Conservation (phyloP, 345 rosid species). For the Euphorbia tirucalli region DNA sequence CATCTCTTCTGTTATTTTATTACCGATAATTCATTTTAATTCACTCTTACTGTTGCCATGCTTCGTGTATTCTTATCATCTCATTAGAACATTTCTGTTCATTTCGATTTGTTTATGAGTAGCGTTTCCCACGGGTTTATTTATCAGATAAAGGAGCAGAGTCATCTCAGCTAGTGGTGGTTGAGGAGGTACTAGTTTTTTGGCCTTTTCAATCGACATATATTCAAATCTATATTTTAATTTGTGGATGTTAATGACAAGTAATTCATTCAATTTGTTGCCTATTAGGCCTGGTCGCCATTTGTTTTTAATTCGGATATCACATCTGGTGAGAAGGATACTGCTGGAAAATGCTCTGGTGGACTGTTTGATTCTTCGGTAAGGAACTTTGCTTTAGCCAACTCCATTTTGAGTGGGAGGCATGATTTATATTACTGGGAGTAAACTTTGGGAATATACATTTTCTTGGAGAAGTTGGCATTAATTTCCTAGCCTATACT, state of each 20-base stretch:
- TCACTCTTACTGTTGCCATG: neutral
- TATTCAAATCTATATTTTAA: neutral
- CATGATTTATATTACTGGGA: neutral
- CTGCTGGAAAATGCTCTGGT: conserved; percentile 34
- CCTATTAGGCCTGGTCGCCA: conserved; percentile 64
- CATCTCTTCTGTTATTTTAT: neutral
- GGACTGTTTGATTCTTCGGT: conserved; percentile 37
- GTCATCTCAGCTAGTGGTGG: conserved; percentile 32
- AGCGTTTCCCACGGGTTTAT: conserved; percentile 55
- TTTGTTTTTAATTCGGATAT: conserved; percentile 45
- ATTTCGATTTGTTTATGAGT: conserved; percentile 1
- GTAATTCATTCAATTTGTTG: conserved; percentile 11
- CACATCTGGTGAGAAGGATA: conserved; percentile 32
- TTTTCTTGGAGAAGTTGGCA: neutral
- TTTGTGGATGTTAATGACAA: neutral
- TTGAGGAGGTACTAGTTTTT: conserved; percentile 45
- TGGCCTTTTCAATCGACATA: neutral
- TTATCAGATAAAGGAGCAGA: conserved; percentile 21
- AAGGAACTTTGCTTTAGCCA: conserved; percentile 16
- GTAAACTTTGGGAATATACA: neutral
- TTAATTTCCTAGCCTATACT: neutral
- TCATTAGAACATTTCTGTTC: neutral
- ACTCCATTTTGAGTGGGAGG: neutral
- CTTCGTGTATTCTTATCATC: neutral
- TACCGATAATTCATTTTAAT: conserved; percentile 4